Evolutionary conservation across 208 protist genomes (phyloP), one percentile per base, ranked within the genome.

Genomic region (Leishmania aethiopica): DNA sequence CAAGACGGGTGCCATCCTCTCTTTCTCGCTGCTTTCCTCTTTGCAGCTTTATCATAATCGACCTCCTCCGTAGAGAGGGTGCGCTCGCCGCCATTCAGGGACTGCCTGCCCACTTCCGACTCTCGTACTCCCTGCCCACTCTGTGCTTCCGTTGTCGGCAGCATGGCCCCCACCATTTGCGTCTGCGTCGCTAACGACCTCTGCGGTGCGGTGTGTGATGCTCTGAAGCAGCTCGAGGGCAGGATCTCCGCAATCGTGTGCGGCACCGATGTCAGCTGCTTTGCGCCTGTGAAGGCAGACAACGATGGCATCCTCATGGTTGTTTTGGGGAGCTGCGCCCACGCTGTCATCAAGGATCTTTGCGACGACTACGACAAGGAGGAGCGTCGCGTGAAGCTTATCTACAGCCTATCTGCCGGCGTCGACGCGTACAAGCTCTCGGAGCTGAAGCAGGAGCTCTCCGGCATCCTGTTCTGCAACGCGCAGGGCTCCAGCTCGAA

Each of bases 371-470:
- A 80, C 75, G 81, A 64, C n/a, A 70, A 78, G 25, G 40, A 81
- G 13, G n/a, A 79, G 77, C 91, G 93, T 7, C 93, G 93, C 45
- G 91, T 96, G 6, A 84, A 81, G 69, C 93, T 91, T 77, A 91
- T 96, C 62, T 94, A 97, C 88, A 95, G 91, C 67, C 37, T 96
- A 6, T 85, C 87, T 49, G 89, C 93, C 25, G 95, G 95, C 15
- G 88, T 96, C 49, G 93, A 97, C 75, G 83, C 87, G 22, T 95
- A 93, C 80, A 53, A 78, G 35, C 84, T 95, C 67, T 49, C 70
- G 4, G 82, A 90, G n/a, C 79, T 96, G 17, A 70, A 80, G 51
- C 73, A 86, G 59, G 82, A 94, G 55, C 70, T 96, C 32, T 55
- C 66, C 22, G 84, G 84, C 64, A 91, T 96, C 66, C 91, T 91